A percentile compares a stretch with the other conserved stretches of the same genome.
phyloP scores from a whole-genome alignment of 2,329 filamentous ascomycete species.

The Cladosporium sp. region DNA sequence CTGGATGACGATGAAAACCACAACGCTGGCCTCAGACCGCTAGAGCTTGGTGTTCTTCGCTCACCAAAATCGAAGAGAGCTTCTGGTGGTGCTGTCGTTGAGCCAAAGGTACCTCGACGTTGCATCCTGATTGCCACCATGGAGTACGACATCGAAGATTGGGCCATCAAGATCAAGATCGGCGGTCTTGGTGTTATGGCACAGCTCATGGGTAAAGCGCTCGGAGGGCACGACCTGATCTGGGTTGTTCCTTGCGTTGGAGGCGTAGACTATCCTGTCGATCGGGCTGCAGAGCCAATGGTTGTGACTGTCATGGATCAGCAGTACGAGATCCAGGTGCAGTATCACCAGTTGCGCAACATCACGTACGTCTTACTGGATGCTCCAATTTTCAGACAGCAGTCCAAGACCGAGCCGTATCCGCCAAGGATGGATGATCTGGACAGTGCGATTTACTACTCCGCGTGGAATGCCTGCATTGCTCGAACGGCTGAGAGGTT shows the following conservation, averaged over 20 bases:
- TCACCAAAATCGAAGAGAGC: constrained; percentile 26
- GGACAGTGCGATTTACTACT: constrained; percentile 68
- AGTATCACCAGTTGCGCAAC: constrained; percentile 64
- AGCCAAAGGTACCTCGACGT: constrained; percentile 37
- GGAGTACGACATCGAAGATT: constrained; percentile 73
- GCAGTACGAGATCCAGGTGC: constrained; percentile 62
- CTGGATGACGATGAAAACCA: constrained; percentile 22
- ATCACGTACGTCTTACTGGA: constrained; percentile 70
- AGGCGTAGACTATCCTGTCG: constrained; percentile 64
- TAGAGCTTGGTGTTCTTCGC: not conserved
- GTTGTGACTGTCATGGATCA: constrained; percentile 63
- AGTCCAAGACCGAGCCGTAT: constrained; percentile 66
- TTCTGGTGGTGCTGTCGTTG: constrained; percentile 27
- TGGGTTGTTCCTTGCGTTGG: constrained; percentile 60
- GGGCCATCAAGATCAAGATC: constrained; percentile 71
- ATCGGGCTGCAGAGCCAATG: constrained; percentile 62
- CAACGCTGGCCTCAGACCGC: constrained; percentile 1
- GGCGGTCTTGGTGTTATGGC: constrained; percentile 72
- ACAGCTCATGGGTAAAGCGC: constrained; percentile 66
- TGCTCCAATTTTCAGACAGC: constrained; percentile 66
- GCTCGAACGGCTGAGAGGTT: constrained; percentile 64
- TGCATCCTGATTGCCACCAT: constrained; percentile 69
- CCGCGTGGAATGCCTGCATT: constrained; percentile 71
- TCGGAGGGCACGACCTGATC: constrained; percentile 65
- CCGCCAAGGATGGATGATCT: constrained; percentile 70